These are phyloP conservation scores for Pulchroboletus neoregius DNA, from an alignment of 1,284 basidiomycete species.

Conservation along the genomic window DNA sequence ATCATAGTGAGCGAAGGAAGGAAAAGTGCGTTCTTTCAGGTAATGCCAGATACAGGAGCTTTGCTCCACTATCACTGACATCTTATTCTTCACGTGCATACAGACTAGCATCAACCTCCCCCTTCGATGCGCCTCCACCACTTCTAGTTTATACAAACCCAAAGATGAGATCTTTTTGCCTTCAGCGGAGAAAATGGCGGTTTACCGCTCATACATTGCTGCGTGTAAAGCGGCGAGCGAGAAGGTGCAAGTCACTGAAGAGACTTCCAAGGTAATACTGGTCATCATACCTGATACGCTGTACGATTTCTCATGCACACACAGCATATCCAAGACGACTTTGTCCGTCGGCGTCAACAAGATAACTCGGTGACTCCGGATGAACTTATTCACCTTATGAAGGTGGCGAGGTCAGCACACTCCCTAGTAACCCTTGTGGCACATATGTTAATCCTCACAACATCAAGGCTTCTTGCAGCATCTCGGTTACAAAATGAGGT, in stretches of 20 bases:
- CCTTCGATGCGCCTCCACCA: conserved; percentile 32
- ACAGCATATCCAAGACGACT: conserved; percentile 72
- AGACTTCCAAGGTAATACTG: conserved; percentile 48
- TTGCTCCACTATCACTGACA: background rate
- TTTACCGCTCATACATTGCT: conserved; percentile 54
- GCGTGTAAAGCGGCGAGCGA: conserved; percentile 45
- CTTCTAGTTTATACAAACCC: conserved; percentile 45
- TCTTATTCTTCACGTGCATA: background rate
- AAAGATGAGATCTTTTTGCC: conserved; percentile 44
- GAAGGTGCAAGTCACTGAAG: conserved; percentile 48
- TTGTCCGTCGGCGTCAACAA: conserved; percentile 56
- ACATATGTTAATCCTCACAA: conserved; percentile 30
- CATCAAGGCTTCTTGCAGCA: conserved; percentile 45
- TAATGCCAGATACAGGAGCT: conserved; percentile 20
- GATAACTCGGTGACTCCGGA: conserved; percentile 49
- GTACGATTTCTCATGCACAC: background rate
- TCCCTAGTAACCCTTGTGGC: background rate
- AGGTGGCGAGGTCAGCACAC: conserved; percentile 53
- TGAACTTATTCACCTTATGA: conserved; percentile 61
- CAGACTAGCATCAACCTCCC: conserved; percentile 57
- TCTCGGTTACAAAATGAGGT: conserved; percentile 46
- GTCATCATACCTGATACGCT: background rate
- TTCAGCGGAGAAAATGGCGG: conserved; percentile 40
- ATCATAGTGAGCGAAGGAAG: conserved; percentile 65
- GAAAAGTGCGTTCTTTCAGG: conserved; percentile 66